Percentiles rank a stretch among this genome's conserved stretches.
These are phyloP conservation scores for Backusella psychrophila DNA, from an alignment of 192 early-diverging fungal species.

Conservation along the genomic window DNA sequence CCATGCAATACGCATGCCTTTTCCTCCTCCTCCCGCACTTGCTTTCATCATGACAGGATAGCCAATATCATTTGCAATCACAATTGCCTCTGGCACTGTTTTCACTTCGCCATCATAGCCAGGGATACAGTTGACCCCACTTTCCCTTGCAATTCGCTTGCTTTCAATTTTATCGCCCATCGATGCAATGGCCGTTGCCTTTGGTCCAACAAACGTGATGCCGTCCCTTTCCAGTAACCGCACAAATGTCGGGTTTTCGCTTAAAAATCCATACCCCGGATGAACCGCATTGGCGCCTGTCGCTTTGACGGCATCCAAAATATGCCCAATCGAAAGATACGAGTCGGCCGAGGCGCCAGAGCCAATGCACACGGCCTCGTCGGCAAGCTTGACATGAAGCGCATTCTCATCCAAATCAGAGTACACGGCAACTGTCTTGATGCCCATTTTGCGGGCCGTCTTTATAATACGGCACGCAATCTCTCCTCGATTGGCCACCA, in stretches of 20 bases:
- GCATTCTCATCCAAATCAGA: slow-evolving; percentile 88
- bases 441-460: slow-evolving; percentile 90
- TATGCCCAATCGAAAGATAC: slow-evolving; percentile 81
- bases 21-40: slow-evolving; percentile 79
- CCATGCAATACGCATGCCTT: slow-evolving; percentile 83
- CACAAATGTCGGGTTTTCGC: slow-evolving; percentile 88
- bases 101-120: slow-evolving; percentile 84
- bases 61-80: slow-evolving; percentile 66
- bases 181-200: slow-evolving; percentile 63
- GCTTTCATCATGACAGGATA: slow-evolving; percentile 88
- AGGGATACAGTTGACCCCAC: slow-evolving; percentile 78
- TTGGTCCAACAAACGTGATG: slow-evolving; percentile 74
- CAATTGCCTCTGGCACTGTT: slow-evolving; percentile 69
- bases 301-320: slow-evolving; percentile 70
- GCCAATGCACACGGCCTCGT: slow-evolving; percentile 83
- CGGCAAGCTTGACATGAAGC: slow-evolving; percentile 84
- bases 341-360: slow-evolving; percentile 75
- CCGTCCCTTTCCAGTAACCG: slow-evolving; percentile 68
- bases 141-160: slow-evolving; percentile 70
- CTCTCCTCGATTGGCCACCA: slow-evolving; percentile 95
- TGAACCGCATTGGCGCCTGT: slow-evolving; percentile 92
- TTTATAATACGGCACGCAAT: slow-evolving; percentile 93
- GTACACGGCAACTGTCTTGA: slow-evolving; percentile 93
- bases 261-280: slow-evolving; percentile 94
- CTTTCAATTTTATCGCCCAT: slow-evolving; percentile 85